A percentile compares a stretch with the other conserved stretches of the same genome.
Conservation (phyloP, 257 asterid species). For the Schizonepeta tenuifolia region DNA sequence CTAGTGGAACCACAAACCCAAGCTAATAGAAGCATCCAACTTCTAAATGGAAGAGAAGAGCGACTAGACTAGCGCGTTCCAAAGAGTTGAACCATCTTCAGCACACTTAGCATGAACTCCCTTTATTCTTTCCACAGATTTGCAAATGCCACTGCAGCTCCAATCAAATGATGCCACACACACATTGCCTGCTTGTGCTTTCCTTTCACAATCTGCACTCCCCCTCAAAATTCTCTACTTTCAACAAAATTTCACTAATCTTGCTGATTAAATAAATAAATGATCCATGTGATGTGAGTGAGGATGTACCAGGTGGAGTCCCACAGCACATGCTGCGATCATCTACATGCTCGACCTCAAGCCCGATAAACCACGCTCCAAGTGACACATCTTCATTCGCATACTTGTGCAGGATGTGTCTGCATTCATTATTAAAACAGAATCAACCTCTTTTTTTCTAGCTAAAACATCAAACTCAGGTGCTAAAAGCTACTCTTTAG, state of each 20-base stretch:
- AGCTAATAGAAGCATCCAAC: too few species aligned
- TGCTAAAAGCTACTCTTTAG: too few species aligned
- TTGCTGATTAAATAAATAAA: not conserved
- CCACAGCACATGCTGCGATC: slow-evolving; percentile 64
- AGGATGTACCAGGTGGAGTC: slow-evolving; percentile 52
- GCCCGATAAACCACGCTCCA: slow-evolving; percentile 69
- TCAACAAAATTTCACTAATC: not conserved
- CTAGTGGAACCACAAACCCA: too few species aligned
- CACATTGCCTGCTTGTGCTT: slow-evolving; percentile 51
- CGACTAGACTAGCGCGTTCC: slow-evolving; percentile 47
- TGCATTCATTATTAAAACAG: slow-evolving; percentile 28
- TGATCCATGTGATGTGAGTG: not conserved
- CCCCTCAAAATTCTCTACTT: not conserved
- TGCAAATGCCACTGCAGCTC: slow-evolving; percentile 71
- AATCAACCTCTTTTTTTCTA: not conserved
- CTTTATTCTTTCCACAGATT: slow-evolving; percentile 58
- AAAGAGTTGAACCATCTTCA: slow-evolving; percentile 54
- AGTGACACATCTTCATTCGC: slow-evolving; percentile 71
- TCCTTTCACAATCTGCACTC: slow-evolving; percentile 54
- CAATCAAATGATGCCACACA: slow-evolving; percentile 64
- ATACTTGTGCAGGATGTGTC: slow-evolving; percentile 58
- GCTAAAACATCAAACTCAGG: too few species aligned
- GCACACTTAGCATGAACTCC: slow-evolving; percentile 55
- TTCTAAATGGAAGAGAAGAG: not conserved
- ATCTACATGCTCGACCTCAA: slow-evolving; percentile 58